Evolutionary conservation across 2,329 filamentous ascomycete species (phyloP), one percentile per base, ranked within the genome.

Genomic region (Stagonosporopsis tanaceti): DNA sequence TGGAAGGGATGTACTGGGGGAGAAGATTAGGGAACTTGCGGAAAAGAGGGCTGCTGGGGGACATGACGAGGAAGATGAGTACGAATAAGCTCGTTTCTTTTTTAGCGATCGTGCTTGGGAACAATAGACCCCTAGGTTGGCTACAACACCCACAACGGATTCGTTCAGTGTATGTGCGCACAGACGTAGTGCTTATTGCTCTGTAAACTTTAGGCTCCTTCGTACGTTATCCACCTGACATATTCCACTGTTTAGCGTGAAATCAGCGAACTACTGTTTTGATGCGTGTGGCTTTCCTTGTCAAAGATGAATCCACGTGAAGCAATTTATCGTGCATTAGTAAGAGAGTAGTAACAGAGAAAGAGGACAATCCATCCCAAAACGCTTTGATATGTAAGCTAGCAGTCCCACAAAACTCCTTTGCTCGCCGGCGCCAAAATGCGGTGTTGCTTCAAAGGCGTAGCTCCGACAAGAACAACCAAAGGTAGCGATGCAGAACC

Each of bases 21-120:
- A 94, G 70, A 98, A 98, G 85, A 98, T 99, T 71, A 84, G 89
- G 48, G 91, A 96, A 73, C 69, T 95, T 68, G 93, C 88, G 0
- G 93, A 97, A 81, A 82, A 81, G 71, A 83, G 87, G 71, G 77
- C 88, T 38, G 81, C 83, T 57, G 87, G 85, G 8, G 78, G 85
- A 73, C 88, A 85, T 17, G 88, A 85, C 17, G 85, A 74, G 6
- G 61, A 63, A 2, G 32, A 55, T 22, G 52, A 63, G 24, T 61
- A 42, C n/a, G 48, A 51, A 20, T 58, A 47, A 55, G 40, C 15
- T n/a, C 20, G n/a, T n/a, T n/a, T n/a, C n/a, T n/a, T n/a, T n/a
- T n/a, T n/a, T n/a, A n/a, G n/a, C n/a, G n/a, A n/a, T n/a, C n/a
- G 20, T 20, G 20, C 20, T 20, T 3, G 20, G 20, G 20, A 20